A percentile compares a stretch with the other conserved stretches of the same genome.
phyloP scores from a whole-genome alignment of 768 basidiomycete genomes.

The Pleurotus ostreatus region DNA sequence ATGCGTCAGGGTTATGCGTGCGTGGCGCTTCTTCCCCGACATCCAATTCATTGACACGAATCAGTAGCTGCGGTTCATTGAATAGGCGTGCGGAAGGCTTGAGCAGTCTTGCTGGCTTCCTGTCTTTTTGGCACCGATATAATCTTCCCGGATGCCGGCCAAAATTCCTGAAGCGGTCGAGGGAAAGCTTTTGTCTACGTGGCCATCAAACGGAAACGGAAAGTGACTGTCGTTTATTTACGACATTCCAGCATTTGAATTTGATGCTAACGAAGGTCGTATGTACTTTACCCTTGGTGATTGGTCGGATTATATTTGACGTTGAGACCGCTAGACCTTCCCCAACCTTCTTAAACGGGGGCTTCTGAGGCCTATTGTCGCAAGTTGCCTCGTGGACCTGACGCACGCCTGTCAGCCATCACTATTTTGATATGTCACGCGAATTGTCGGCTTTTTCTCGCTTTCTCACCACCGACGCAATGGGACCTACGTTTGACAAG shows the following conservation, averaged over 20 bases:
- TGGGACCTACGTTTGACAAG: too few relatives aligned
- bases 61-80: too few relatives aligned
- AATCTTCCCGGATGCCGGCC: too few relatives aligned
- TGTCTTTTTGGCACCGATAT: too few relatives aligned
- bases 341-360: background rate
- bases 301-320: background rate
- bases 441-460: conserved; percentile 9
- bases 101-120: too few relatives aligned
- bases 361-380: background rate
- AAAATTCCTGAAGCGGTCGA: too few relatives aligned
- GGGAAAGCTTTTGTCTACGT: too few relatives aligned
- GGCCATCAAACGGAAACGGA: too few relatives aligned
- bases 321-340: background rate
- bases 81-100: too few relatives aligned
- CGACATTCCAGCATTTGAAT: background rate
- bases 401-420: background rate
- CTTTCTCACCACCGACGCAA: background rate
- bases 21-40: background rate
- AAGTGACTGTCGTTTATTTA: too few relatives aligned
- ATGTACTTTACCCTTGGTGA: conserved; percentile 1
- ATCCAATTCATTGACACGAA: background rate
- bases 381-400: background rate
- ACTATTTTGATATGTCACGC: background rate
- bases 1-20: conserved; percentile 1
- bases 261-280: conserved; percentile 1